A percentile compares a stretch with the other conserved stretches of the same genome.
Evolutionary conservation across 1,139 yeast species (phyloP).

Genomic region (Lodderomyces jiufengensis): DNA sequence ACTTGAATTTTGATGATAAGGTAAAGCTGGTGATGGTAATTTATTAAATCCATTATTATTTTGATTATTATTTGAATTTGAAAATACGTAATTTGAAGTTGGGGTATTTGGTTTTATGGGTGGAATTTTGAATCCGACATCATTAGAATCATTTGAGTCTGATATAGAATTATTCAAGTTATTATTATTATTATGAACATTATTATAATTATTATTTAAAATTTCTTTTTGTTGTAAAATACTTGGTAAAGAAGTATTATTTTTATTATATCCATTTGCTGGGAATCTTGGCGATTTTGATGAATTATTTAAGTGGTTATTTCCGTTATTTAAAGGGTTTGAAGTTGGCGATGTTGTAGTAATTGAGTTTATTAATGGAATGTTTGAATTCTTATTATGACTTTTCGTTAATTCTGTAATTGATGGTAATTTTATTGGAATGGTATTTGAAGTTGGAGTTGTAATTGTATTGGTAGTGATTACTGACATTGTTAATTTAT

Average conservation of each 20-base stretch:
- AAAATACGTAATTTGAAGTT: conserved; percentile 15
- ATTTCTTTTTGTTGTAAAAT: too few relatives aligned
- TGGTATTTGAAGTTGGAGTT: conserved; percentile 7
- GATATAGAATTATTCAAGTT: not conserved
- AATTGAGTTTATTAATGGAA: not conserved
- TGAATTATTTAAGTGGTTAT: conserved; percentile 4
- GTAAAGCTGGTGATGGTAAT: conserved; percentile 12
- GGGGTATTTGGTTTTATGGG: conserved; percentile 14
- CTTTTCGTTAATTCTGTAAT: conserved; percentile 31
- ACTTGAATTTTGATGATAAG: conserved; percentile 11
- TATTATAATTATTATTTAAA: too few relatives aligned
- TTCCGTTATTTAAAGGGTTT: not conserved
- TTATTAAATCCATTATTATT: conserved; percentile 13
- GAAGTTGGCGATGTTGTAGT: conserved; percentile 6
- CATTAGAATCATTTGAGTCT: conserved; percentile 4
- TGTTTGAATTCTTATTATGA: not conserved
- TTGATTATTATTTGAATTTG: conserved; percentile 7
- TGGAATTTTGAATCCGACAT: conserved; percentile 14
- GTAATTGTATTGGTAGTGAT: conserved; percentile 1
- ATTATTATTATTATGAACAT: too few relatives aligned
- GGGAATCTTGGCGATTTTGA: conserved; percentile 8
- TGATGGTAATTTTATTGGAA: conserved; percentile 28
- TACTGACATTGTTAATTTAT: not conserved
- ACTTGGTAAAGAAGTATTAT: not conserved
- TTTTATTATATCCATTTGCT: conserved; percentile 4